phyloP scores from a whole-genome alignment of 164 flowering plant genomes.

The Stephania japonica region DNA sequence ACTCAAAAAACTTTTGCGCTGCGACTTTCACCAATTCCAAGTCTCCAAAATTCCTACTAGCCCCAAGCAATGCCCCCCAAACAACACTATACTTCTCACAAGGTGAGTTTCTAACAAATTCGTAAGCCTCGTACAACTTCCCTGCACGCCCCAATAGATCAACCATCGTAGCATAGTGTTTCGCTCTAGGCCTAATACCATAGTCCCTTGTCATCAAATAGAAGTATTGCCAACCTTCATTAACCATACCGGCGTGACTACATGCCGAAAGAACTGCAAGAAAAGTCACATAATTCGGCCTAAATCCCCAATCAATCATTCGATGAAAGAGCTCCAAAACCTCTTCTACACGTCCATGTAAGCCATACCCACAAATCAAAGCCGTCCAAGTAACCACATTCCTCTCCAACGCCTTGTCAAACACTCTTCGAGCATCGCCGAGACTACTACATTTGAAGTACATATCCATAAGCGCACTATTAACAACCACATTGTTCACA shows the following conservation, averaged over 20 bases:
- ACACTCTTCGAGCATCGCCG: constrained; percentile 47
- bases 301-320: constrained; percentile 57
- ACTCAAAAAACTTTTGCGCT: constrained; percentile 50
- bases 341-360: constrained; percentile 50
- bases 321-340: constrained; percentile 47
- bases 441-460: constrained; percentile 66
- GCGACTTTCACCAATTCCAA: constrained; percentile 47
- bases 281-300: constrained; percentile 68
- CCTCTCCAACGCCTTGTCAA: constrained; percentile 37
- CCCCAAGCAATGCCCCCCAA: constrained; percentile 78
- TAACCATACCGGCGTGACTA: constrained; percentile 66
- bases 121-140: constrained; percentile 56
- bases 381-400: constrained; percentile 79
- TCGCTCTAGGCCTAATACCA: constrained; percentile 52
- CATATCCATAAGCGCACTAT: constrained; percentile 79
- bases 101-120: constrained; percentile 49
- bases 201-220: constrained; percentile 51
- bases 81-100: constrained; percentile 52
- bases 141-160: constrained; percentile 81
- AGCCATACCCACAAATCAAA: constrained; percentile 71
- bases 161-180: constrained; percentile 75
- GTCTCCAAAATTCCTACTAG: constrained; percentile 60
- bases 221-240: constrained; percentile 51
- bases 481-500: constrained; percentile 55
- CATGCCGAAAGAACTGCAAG: constrained; percentile 74